Evolutionary conservation across 192 early-diverging fungal genomes (phyloP).

Genomic region (Mortierella hygrophila): DNA sequence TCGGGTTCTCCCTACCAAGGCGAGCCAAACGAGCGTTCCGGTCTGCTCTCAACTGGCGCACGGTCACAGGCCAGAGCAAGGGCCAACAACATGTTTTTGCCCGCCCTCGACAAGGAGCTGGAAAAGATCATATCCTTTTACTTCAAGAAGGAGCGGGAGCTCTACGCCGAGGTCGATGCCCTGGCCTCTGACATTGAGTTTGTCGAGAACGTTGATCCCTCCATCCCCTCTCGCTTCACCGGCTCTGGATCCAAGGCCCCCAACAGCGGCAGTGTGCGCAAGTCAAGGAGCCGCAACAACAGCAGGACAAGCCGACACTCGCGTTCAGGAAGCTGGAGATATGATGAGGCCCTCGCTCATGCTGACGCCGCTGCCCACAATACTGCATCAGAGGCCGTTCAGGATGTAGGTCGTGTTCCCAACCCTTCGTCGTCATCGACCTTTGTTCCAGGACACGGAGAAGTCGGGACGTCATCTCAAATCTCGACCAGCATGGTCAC

Average conservation of each 20-base stretch:
- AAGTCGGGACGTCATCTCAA: constrained; percentile 21
- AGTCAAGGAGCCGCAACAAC: constrained; percentile 41
- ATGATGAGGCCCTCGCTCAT: constrained; percentile 35
- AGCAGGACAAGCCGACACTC: constrained; percentile 42
- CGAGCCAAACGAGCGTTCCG: constrained; percentile 47
- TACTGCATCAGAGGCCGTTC: neutral
- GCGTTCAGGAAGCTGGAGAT: constrained; percentile 50
- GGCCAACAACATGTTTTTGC: constrained; percentile 71
- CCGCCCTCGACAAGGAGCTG: constrained; percentile 86
- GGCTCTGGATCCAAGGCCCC: constrained; percentile 8
- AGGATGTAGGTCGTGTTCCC: constrained; percentile 22
- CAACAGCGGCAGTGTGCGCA: constrained; percentile 47
- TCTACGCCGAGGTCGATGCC: constrained; percentile 75
- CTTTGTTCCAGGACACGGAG: constrained; percentile 10
- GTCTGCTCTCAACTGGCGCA: constrained; percentile 35
- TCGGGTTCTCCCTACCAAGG: neutral
- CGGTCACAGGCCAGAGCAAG: constrained; percentile 54
- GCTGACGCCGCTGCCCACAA: constrained; percentile 28
- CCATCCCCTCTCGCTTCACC: constrained; percentile 1
- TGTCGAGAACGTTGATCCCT: constrained; percentile 57
- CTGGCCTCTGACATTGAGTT: constrained; percentile 68
- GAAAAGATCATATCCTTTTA: constrained; percentile 89
- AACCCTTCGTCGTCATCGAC: neutral
- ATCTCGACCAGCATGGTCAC: neutral
- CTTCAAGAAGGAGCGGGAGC: constrained; percentile 83